Percentiles rank a stretch among this genome's conserved stretches.
Evolutionary conservation across 78 protist species (phyloP).

Genomic region (Chrysochromulina parva): DNA sequence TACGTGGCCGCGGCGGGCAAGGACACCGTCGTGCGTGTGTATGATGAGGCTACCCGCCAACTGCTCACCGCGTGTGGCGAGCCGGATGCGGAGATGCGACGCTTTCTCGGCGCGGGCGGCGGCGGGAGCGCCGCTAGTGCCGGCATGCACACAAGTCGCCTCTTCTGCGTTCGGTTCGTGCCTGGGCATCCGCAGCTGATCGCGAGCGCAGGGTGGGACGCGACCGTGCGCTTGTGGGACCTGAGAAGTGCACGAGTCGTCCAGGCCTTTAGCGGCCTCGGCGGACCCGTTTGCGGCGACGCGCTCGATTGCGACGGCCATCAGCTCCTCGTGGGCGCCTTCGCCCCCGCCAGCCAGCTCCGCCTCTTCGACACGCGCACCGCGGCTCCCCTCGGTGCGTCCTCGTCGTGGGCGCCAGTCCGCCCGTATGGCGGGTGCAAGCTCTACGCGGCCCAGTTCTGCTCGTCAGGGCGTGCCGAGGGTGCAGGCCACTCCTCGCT

Average conservation of each 20-base stretch:
- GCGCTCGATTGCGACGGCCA: constrained; percentile 31
- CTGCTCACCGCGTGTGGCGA: too few species aligned
- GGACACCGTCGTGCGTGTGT: constrained; percentile 52
- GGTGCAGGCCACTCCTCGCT: too few species aligned
- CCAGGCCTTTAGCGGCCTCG: constrained; percentile 51
- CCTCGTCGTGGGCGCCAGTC: too few species aligned
- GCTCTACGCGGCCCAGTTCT: too few species aligned
- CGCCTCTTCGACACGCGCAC: too few species aligned
- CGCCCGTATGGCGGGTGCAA: too few species aligned
- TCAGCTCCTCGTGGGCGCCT: too few species aligned
- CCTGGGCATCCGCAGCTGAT: constrained; percentile 18
- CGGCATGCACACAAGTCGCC: constrained; percentile 63
- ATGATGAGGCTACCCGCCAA: constrained; percentile 62
- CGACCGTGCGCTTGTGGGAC: constrained; percentile 51
- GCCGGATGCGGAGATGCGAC: too few species aligned
- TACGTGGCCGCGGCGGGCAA: constrained; percentile 54
- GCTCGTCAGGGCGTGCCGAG: too few species aligned
- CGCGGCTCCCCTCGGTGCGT: too few species aligned
- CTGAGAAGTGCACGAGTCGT: constrained; percentile 22
- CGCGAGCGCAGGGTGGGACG: constrained; percentile 64
- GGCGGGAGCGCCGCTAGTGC: not conserved
- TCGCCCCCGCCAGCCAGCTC: too few species aligned
- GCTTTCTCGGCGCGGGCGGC: too few species aligned
- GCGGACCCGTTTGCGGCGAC: constrained; percentile 66
- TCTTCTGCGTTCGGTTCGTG: constrained; percentile 48